phyloP scores from a whole-genome alignment of 495 filamentous ascomycete species.

The Lasiosphaeria ovina region DNA sequence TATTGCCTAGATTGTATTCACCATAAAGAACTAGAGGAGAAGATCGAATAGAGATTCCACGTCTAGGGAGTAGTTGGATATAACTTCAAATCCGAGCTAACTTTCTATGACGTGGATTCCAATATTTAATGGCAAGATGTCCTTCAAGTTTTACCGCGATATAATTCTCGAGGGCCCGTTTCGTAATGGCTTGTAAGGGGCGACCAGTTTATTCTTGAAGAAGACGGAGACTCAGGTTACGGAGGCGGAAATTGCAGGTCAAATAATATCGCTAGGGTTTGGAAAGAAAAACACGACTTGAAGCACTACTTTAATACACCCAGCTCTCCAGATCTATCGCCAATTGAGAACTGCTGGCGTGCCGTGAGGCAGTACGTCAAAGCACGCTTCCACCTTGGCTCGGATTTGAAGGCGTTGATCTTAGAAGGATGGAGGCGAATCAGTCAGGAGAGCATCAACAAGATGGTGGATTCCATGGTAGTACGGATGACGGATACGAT shows the following conservation, averaged over 20 bases:
- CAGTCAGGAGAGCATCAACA: slow-evolving; percentile 3
- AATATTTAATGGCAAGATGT: background rate
- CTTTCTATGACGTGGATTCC: background rate
- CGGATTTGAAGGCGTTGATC: background rate
- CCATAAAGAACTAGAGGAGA: background rate
- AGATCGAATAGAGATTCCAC: background rate
- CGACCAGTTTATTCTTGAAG: background rate
- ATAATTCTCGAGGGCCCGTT: background rate
- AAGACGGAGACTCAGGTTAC: background rate
- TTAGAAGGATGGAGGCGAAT: slow-evolving; percentile 3
- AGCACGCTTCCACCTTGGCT: background rate
- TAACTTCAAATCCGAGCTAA: background rate
- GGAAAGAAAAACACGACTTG: background rate
- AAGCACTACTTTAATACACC: background rate
- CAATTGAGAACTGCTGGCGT: slow-evolving; percentile 8
- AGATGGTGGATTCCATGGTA: slow-evolving; percentile 10
- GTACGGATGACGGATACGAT: slow-evolving; percentile 5
- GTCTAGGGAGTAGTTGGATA: background rate
- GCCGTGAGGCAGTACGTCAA: background rate
- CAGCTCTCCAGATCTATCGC: too few relatives aligned
- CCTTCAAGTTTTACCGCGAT: background rate
- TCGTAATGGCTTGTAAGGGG: background rate
- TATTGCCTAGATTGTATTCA: background rate
- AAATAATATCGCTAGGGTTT: background rate
- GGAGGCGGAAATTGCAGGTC: background rate